Conservation (phyloP, 139 green algal genomes). For the Chlorella sp. region DNA sequence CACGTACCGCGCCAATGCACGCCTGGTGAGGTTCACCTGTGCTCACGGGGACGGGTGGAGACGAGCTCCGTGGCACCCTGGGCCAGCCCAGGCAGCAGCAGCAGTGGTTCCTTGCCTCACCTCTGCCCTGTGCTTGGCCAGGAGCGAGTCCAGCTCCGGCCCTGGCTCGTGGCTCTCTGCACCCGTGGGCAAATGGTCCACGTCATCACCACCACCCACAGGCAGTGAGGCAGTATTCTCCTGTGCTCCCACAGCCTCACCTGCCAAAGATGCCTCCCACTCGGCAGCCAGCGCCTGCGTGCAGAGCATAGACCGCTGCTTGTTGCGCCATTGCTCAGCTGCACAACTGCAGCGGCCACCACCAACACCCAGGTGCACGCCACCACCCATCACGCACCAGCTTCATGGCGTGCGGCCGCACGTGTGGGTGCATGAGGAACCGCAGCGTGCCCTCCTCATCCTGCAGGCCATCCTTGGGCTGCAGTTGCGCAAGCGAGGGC, state of each 20-base stretch:
- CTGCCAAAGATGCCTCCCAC: slow-evolving; percentile 51
- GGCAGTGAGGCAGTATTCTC: too few species aligned
- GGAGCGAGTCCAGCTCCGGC: slow-evolving; percentile 7
- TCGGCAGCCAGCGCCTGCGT: slow-evolving; percentile 7
- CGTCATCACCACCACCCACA: too few species aligned
- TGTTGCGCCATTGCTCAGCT: too few species aligned
- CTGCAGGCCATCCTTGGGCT: neutral
- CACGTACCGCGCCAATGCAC: too few species aligned
- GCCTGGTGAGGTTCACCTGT: too few species aligned
- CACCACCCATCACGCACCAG: slow-evolving; percentile 12
- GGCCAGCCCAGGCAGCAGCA: too few species aligned
- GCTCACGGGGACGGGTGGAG: too few species aligned
- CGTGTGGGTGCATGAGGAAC: slow-evolving; percentile 34
- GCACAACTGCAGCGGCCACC: neutral
- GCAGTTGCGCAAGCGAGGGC: slow-evolving; percentile 5
- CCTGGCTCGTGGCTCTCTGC: slow-evolving; percentile 42
- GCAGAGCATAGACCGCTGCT: too few species aligned
- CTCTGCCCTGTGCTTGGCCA: slow-evolving; percentile 41
- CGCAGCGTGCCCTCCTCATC: slow-evolving; percentile 6
- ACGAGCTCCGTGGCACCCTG: too few species aligned
- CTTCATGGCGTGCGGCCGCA: slow-evolving; percentile 50
- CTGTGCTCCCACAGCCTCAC: too few species aligned
- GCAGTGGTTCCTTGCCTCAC: too few species aligned
- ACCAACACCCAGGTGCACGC: neutral
- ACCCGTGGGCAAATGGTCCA: too few species aligned